Evolutionary conservation across 441 rosid genomes (phyloP).

Genomic region (Adansonia gregorii): DNA sequence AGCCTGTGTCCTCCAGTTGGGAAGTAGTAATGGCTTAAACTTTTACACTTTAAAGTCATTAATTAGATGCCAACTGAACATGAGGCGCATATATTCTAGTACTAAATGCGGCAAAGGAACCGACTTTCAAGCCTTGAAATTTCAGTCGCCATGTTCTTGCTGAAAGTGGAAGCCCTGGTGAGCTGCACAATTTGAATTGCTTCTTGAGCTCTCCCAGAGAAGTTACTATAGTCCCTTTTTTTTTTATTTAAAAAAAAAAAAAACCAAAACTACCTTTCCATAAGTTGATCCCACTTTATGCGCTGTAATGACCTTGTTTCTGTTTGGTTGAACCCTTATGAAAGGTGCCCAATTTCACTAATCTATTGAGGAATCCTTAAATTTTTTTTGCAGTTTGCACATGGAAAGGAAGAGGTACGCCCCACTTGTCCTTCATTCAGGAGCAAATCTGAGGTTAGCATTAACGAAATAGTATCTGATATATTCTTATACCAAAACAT

Average conservation of each 20-base stretch:
- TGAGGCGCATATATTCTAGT: not conserved
- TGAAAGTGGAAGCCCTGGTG: slow-evolving; percentile 6
- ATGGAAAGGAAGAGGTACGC: slow-evolving; percentile 49
- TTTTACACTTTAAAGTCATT: not conserved
- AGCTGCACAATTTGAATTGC: slow-evolving; percentile 17
- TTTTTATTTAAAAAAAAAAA: not conserved
- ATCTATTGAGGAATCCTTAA: not conserved
- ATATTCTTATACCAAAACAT: slow-evolving; percentile 3
- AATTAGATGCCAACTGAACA: not conserved
- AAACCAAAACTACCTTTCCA: not conserved
- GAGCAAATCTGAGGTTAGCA: slow-evolving; percentile 46
- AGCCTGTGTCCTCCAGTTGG: not conserved
- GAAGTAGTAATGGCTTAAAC: not conserved
- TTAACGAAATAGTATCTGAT: not conserved
- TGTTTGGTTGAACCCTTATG: not conserved
- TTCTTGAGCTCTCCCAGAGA: not conserved
- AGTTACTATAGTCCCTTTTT: not conserved
- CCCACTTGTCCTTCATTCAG: slow-evolving; percentile 34
- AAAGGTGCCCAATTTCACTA: not conserved
- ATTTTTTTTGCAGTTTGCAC: slow-evolving; percentile 44
- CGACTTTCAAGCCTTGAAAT: not conserved
- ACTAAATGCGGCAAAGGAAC: not conserved
- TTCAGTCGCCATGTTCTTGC: slow-evolving; percentile 20
- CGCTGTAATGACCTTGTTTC: not conserved
- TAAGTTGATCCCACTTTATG: not conserved